Evolutionary conservation across 257 asterid species (phyloP).

Genomic region (Ophiorrhiza pumila): DNA sequence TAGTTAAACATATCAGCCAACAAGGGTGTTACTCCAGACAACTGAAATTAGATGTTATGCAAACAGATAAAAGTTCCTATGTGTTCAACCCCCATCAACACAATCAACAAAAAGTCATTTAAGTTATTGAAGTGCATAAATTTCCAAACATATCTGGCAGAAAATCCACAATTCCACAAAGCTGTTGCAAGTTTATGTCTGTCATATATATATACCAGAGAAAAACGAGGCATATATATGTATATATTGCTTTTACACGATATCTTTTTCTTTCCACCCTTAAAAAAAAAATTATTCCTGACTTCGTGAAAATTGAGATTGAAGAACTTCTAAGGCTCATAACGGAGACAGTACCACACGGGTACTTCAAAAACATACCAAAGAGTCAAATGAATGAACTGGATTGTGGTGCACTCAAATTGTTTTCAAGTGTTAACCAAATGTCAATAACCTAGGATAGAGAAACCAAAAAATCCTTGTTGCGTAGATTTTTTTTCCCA

Average conservation of each 20-base stretch:
- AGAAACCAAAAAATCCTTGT: background rate
- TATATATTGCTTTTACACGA: background rate
- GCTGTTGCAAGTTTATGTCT: background rate
- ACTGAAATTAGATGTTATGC: background rate
- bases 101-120: background rate
- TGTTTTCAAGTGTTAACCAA: background rate
- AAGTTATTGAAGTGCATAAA: background rate
- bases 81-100: background rate
- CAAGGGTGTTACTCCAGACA: conserved; percentile 11
- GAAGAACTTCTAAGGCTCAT: background rate
- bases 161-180: background rate
- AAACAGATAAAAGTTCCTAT: background rate
- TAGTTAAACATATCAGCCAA: conserved; percentile 25
- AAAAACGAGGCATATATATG: background rate
- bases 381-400: background rate
- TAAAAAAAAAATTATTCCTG: background rate
- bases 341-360: background rate
- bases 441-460: background rate
- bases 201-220: background rate
- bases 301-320: background rate
- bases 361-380: conserved; percentile 1
- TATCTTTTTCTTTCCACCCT: background rate
- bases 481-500: too few species aligned
- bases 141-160: background rate
- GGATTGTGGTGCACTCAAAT: background rate